Evolutionary conservation across 345 rosid species (phyloP).

Genomic region (Eucalyptus marginata): DNA sequence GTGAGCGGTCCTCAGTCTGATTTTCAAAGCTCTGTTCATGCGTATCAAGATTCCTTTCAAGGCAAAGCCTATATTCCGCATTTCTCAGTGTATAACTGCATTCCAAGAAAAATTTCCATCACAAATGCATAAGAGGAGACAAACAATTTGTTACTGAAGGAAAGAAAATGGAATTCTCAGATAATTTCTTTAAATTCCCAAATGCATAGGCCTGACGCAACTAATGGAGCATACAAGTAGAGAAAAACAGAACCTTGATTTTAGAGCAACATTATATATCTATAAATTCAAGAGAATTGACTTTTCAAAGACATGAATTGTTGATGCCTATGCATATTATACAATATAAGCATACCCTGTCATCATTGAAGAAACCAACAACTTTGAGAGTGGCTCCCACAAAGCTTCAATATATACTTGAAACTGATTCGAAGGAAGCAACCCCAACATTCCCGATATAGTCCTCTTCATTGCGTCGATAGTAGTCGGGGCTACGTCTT

Average conservation of each 20-base stretch:
- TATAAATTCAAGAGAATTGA: neutral
- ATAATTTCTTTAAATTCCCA: neutral
- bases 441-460: slow-evolving; percentile 92
- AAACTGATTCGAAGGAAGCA: slow-evolving; percentile 93
- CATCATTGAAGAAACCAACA: slow-evolving; percentile 90
- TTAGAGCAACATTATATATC: neutral
- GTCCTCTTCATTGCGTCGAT: slow-evolving; percentile 97
- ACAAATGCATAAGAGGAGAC: neutral
- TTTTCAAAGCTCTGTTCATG: slow-evolving; percentile 30
- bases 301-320: neutral
- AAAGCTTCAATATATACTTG: slow-evolving; percentile 79
- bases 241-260: neutral
- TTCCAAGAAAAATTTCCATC: neutral
- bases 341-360: slow-evolving; percentile 61
- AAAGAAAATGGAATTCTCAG: neutral
- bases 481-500: slow-evolving; percentile 73
- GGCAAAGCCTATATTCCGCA: slow-evolving; percentile 92
- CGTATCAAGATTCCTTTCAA: slow-evolving; percentile 65
- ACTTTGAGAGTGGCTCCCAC: slow-evolving; percentile 90
- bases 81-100: slow-evolving; percentile 79
- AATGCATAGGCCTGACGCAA: neutral
- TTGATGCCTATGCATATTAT: neutral
- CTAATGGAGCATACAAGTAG: neutral
- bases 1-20: slow-evolving; percentile 15
- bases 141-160: neutral